Percentiles rank a stretch among this genome's conserved stretches.
Conservation (phyloP, 768 basidiomycete species). For the Guyanaporus albipodus region DNA sequence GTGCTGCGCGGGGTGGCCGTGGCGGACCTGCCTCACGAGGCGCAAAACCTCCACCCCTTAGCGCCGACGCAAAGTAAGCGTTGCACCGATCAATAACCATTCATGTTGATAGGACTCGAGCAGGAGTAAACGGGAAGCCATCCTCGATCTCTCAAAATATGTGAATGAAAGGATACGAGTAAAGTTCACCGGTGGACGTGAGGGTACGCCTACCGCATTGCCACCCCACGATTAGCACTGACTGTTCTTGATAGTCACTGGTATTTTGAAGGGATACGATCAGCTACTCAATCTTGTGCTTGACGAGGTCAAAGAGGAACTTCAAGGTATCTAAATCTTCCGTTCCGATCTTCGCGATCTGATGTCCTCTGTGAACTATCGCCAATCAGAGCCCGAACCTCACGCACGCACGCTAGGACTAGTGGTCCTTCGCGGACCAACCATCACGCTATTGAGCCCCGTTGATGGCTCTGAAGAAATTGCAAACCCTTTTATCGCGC, state of each 20-base stretch:
- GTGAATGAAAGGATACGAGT: slow-evolving; percentile 89
- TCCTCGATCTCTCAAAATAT: slow-evolving; percentile 93
- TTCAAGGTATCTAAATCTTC: slow-evolving; percentile 50
- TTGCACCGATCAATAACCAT: slow-evolving; percentile 4
- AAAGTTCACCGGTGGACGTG: slow-evolving; percentile 96
- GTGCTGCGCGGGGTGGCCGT: slow-evolving; percentile 45
- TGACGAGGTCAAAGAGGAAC: slow-evolving; percentile 88
- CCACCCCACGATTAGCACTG: neutral
- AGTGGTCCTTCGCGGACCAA: slow-evolving; percentile 89
- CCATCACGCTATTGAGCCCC: slow-evolving; percentile 90
- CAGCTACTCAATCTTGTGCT: slow-evolving; percentile 95
- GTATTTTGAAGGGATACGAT: slow-evolving; percentile 92
- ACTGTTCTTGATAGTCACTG: slow-evolving; percentile 58
- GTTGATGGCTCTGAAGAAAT: slow-evolving; percentile 96
- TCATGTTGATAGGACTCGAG: slow-evolving; percentile 32
- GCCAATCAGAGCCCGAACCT: slow-evolving; percentile 54
- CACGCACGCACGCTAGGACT: slow-evolving; percentile 71
- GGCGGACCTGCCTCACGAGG: slow-evolving; percentile 35
- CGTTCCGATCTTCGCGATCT: slow-evolving; percentile 13
- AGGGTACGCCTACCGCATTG: slow-evolving; percentile 51
- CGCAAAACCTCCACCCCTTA: slow-evolving; percentile 10
- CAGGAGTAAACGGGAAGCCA: slow-evolving; percentile 75
- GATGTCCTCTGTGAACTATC: slow-evolving; percentile 2
- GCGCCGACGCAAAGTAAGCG: slow-evolving; percentile 28
- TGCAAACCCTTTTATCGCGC: slow-evolving; percentile 78